Percentiles rank a stretch among this genome's conserved stretches.
phyloP scores from a whole-genome alignment of 1,284 basidiomycete genomes.

The Rhodotorula sp. region DNA sequence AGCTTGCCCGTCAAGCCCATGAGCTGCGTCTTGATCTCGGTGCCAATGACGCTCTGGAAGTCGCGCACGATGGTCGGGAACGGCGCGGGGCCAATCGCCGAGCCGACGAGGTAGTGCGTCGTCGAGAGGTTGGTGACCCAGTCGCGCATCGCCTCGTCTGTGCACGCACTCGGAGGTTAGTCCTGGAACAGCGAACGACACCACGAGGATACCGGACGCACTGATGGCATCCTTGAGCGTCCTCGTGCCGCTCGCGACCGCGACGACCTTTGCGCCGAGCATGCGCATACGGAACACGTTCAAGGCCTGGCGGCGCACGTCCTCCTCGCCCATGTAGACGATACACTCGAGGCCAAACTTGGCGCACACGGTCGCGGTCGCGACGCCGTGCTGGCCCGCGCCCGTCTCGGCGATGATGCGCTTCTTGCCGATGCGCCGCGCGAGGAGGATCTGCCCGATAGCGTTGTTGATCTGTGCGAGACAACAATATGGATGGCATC shows the following conservation, averaged over 20 bases:
- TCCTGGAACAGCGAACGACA: not conserved
- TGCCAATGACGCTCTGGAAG: constrained; percentile 93
- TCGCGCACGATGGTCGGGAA: constrained; percentile 99
- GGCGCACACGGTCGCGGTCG: constrained; percentile 96
- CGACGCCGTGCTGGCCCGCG: constrained; percentile 97
- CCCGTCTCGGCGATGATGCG: constrained; percentile 99
- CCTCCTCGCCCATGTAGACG: constrained; percentile 99
- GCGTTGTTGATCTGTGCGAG: constrained; percentile 27
- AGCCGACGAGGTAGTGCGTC: constrained; percentile 97
- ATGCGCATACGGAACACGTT: constrained; percentile 99
- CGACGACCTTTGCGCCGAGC: constrained; percentile 90
- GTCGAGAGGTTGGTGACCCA: constrained; percentile 89
- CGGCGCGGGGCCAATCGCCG: constrained; percentile 95
- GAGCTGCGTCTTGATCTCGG: constrained; percentile 91
- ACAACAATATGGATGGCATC: no score
- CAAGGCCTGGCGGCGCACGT: constrained; percentile 88
- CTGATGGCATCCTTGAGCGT: constrained; percentile 97
- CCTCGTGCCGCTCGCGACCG: constrained; percentile 89
- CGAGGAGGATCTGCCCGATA: constrained; percentile 74
- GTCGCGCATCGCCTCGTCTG: constrained; percentile 87
- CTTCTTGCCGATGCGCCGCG: constrained; percentile 87
- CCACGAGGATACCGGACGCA: constrained; percentile 38
- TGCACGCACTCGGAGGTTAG: not conserved
- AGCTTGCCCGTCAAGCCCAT: constrained; percentile 73
- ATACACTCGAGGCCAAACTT: constrained; percentile 94